Conservation (phyloP, 345 rosid genomes). For the Citrus hindsii region DNA sequence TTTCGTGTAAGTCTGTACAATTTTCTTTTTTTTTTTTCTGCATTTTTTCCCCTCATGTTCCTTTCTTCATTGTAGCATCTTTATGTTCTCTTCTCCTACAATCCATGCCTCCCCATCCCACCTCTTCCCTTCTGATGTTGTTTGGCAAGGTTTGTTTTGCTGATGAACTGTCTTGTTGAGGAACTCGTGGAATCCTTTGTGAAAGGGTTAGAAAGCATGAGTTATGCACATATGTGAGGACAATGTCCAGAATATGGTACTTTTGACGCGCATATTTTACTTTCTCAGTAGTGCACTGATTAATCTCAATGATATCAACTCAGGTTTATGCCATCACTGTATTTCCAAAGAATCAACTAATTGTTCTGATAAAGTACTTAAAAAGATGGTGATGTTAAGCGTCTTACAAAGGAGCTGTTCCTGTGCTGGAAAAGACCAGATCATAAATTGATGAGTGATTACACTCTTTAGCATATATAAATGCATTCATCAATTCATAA, state of each 20-base stretch:
- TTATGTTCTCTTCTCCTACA: not conserved
- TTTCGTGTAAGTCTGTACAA: constrained; percentile 55
- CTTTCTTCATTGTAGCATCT: not conserved
- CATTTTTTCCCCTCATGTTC: not conserved
- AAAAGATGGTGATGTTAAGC: not conserved
- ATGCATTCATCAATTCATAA: not conserved
- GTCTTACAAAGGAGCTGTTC: not conserved
- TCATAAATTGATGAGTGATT: not conserved
- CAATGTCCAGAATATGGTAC: too few relatives aligned
- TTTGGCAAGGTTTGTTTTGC: not conserved
- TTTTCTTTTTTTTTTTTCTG: not conserved
- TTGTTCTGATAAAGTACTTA: not conserved
- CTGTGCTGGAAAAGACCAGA: not conserved
- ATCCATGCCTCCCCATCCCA: not conserved
- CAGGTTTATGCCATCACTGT: too few relatives aligned
- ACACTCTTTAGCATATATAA: not conserved
- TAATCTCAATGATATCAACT: too few relatives aligned
- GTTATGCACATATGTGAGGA: too few relatives aligned
- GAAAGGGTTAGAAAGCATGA: too few relatives aligned
- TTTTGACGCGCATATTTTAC: too few relatives aligned
- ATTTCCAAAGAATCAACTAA: too few relatives aligned
- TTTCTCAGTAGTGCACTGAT: too few relatives aligned
- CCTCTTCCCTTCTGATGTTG: too few relatives aligned
- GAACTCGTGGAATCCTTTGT: too few relatives aligned
- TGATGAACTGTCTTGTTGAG: not conserved